Evolutionary conservation across 441 rosid species (phyloP).

Genomic region (Hura crepitans): DNA sequence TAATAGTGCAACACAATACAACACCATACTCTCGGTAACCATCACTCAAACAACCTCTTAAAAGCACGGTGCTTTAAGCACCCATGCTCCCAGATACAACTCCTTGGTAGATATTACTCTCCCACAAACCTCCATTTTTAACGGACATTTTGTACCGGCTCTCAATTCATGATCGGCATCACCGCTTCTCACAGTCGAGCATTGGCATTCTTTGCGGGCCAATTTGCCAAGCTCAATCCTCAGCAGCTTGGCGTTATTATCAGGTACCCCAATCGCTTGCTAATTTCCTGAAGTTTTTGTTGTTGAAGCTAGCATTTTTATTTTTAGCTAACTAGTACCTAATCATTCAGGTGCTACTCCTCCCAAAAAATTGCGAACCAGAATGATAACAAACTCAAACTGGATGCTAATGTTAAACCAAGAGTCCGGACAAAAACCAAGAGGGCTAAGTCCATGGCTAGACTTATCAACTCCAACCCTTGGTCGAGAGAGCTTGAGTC

Average conservation of each 20-base stretch:
- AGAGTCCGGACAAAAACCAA: constrained; percentile 39
- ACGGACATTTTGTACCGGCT: not conserved
- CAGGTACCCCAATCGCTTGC: constrained; percentile 9
- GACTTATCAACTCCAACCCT: constrained; percentile 40
- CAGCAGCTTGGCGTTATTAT: constrained; percentile 2
- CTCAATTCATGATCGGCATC: constrained; percentile 5
- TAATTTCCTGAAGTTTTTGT: not conserved
- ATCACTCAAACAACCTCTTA: no score
- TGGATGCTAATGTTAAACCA: not conserved
- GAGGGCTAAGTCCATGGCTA: constrained; percentile 45
- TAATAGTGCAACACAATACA: no score
- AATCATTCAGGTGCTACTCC: constrained; percentile 21
- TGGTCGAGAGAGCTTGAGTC: constrained; percentile 61
- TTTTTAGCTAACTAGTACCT: not conserved
- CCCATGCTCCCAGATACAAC: no score
- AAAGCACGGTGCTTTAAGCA: no score
- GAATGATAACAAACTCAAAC: constrained; percentile 16
- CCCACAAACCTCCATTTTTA: not conserved
- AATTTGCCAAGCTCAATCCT: constrained; percentile 6
- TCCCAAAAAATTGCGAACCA: constrained; percentile 9
- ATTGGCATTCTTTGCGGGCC: not conserved
- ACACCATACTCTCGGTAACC: no score
- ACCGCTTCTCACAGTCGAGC: constrained; percentile 1
- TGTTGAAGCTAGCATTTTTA: not conserved
- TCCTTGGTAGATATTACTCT: no score